phyloP scores from a whole-genome alignment of 768 basidiomycete genomes.

The Rhodotorula graminis region DNA sequence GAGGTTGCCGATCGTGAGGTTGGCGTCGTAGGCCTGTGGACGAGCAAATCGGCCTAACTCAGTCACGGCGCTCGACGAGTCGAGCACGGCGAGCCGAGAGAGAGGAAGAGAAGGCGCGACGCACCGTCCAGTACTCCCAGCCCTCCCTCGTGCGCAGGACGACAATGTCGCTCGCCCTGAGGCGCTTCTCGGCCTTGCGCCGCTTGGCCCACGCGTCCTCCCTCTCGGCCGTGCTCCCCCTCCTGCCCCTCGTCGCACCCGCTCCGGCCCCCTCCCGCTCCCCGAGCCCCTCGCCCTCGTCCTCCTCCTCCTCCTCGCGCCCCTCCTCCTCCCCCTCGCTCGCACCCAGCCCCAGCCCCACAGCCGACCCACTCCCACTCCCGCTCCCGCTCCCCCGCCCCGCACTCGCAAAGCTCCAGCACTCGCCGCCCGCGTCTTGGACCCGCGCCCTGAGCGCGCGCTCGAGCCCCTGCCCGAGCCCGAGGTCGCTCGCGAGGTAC shows the following conservation, averaged over 20 bases:
- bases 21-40: slow-evolving; percentile 59
- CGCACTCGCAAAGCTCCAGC: slow-evolving; percentile 13
- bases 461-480: slow-evolving; percentile 53
- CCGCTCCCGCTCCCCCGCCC: no score
- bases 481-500: slow-evolving; percentile 60
- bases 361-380: not conserved
- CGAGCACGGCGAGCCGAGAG: not conserved
- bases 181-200: slow-evolving; percentile 18
- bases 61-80: not conserved
- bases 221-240: not conserved
- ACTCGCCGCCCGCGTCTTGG: slow-evolving; percentile 57
- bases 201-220: slow-evolving; percentile 22
- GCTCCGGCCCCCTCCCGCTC: no score
- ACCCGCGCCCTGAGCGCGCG: slow-evolving; percentile 61
- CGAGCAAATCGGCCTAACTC: not conserved
- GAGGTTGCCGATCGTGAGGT: slow-evolving; percentile 69
- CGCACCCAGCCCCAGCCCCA: slow-evolving; percentile 18
- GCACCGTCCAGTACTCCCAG: slow-evolving; percentile 64
- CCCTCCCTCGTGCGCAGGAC: slow-evolving; percentile 68
- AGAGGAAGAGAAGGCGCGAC: slow-evolving; percentile 19
- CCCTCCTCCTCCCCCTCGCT: not conserved
- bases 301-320: not conserved
- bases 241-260: not conserved
- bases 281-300: not conserved
- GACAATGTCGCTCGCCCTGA: slow-evolving; percentile 64